phyloP scores from a whole-genome alignment of 768 basidiomycete species.

The Amanita thiersii region DNA sequence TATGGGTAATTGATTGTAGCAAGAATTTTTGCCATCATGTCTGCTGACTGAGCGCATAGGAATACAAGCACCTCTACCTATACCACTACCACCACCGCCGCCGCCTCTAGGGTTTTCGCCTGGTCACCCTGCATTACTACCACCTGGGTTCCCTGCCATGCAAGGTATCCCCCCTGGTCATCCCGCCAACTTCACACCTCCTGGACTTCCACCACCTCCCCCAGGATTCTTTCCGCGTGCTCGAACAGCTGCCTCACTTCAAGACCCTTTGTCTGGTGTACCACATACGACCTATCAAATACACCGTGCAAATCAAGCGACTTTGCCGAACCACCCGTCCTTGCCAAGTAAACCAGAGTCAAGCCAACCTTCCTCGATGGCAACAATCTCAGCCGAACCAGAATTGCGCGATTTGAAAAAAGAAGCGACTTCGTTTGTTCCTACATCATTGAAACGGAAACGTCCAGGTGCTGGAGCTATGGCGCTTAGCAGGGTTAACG shows the following conservation, averaged over 20 bases:
- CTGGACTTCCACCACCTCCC: slow-evolving; percentile 35
- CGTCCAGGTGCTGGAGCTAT: slow-evolving; percentile 29
- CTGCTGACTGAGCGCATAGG: too few species aligned
- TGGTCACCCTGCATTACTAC: slow-evolving; percentile 6
- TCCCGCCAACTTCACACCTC: slow-evolving; percentile 14
- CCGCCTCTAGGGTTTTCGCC: not conserved
- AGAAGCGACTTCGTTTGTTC: slow-evolving; percentile 90
- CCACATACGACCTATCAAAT: slow-evolving; percentile 78
- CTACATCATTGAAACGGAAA: slow-evolving; percentile 73
- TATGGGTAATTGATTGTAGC: slow-evolving; percentile 16
- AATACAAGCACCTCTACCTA: too few species aligned
- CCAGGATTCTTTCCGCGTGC: slow-evolving; percentile 58
- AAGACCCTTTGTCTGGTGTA: slow-evolving; percentile 69
- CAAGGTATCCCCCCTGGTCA: not conserved
- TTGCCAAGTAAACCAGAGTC: slow-evolving; percentile 31
- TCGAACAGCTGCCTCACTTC: slow-evolving; percentile 45
- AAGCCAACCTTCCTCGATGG: slow-evolving; percentile 36
- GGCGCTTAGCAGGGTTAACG: slow-evolving; percentile 41
- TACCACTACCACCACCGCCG: slow-evolving; percentile 20
- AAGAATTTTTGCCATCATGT: too few species aligned
- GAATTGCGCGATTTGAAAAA: slow-evolving; percentile 90
- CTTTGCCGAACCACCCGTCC: slow-evolving; percentile 28
- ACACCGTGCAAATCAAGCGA: slow-evolving; percentile 40
- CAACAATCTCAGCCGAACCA: slow-evolving; percentile 78
- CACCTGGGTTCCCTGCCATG: slow-evolving; percentile 3